These are phyloP conservation scores for Tuber magnatum DNA, from an alignment of 495 filamentous ascomycete genomes.

Conservation along the genomic window DNA sequence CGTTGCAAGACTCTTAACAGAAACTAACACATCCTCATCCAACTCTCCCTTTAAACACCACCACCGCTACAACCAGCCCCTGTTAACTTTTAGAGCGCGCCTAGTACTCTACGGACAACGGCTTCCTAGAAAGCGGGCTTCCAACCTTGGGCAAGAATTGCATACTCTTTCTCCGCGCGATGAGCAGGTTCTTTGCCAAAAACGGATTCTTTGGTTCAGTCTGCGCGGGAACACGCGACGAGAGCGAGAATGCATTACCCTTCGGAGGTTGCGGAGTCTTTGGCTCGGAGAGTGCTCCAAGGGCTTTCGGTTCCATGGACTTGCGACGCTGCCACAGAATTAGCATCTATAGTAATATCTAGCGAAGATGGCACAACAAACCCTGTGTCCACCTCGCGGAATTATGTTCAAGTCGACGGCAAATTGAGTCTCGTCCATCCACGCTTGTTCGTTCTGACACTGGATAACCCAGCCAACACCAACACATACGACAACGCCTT, in stretches of 20 bases:
- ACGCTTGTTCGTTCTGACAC: conserved; percentile 46
- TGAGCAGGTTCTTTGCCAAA: conserved; percentile 62
- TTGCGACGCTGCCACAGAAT: conserved; percentile 71
- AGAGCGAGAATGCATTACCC: conserved; percentile 36
- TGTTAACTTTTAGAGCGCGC: not conserved
- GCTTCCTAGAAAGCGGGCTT: conserved; percentile 54
- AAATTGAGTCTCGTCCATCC: conserved; percentile 67
- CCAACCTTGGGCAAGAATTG: conserved; percentile 71
- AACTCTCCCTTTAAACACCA: not conserved
- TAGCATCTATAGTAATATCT: conserved; percentile 55
- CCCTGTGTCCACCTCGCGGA: conserved; percentile 38
- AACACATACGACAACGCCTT: conserved; percentile 72
- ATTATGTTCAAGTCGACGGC: conserved; percentile 34
- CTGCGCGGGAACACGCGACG: conserved; percentile 56
- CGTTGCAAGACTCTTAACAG: not conserved
- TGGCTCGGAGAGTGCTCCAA: conserved; percentile 53
- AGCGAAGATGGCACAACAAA: conserved; percentile 10
- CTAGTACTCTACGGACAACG: not conserved
- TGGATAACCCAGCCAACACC: conserved; percentile 84
- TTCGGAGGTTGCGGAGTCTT: conserved; percentile 27
- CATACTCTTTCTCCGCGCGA: conserved; percentile 70
- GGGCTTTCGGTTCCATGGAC: conserved; percentile 80
- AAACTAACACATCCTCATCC: not conserved
- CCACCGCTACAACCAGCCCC: not conserved
- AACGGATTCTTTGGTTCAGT: conserved; percentile 42